These are phyloP conservation scores for Amniculicola lignicola DNA, from an alignment of 495 filamentous ascomycete genomes.

Conservation along the genomic window DNA sequence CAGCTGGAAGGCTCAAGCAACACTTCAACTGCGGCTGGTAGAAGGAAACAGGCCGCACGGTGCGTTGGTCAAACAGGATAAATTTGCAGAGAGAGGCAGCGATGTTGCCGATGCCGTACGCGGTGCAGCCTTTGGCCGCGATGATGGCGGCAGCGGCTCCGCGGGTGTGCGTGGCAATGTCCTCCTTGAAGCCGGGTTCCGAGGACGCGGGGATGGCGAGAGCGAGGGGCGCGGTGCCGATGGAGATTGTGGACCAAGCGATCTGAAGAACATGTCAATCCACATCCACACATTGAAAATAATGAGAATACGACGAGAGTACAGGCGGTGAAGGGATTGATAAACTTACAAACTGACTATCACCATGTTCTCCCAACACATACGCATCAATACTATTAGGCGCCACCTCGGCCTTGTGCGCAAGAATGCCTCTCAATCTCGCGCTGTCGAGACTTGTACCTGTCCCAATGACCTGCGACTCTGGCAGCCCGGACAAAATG, in stretches of 20 bases:
- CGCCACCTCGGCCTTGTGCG: constrained; percentile 36
- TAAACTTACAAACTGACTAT: constrained; percentile 41
- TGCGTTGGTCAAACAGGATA: constrained; percentile 39
- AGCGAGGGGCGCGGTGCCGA: constrained; percentile 37
- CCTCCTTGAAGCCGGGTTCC: constrained; percentile 6
- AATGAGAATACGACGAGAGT: background rate
- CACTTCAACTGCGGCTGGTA: constrained; percentile 40
- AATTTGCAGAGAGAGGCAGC: constrained; percentile 43
- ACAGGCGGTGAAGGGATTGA: background rate
- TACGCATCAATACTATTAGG: constrained; percentile 41
- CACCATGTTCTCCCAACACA: constrained; percentile 48
- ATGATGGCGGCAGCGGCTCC: constrained; percentile 40
- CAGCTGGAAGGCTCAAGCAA: constrained; percentile 43
- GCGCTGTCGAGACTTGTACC: constrained; percentile 46
- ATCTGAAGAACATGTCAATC: constrained; percentile 11
- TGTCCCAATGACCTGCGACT: constrained; percentile 43
- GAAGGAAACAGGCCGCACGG: constrained; percentile 41
- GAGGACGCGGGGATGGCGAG: constrained; percentile 27
- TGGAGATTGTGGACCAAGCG: constrained; percentile 44
- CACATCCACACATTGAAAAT: background rate
- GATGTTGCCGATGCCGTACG: constrained; percentile 44
- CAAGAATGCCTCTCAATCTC: constrained; percentile 42
- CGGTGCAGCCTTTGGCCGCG: constrained; percentile 43
- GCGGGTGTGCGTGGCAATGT: constrained; percentile 38
- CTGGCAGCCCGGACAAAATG: constrained; percentile 41